phyloP scores from a whole-genome alignment of 1,139 yeast genomes.

The Kodamaea suecica region DNA sequence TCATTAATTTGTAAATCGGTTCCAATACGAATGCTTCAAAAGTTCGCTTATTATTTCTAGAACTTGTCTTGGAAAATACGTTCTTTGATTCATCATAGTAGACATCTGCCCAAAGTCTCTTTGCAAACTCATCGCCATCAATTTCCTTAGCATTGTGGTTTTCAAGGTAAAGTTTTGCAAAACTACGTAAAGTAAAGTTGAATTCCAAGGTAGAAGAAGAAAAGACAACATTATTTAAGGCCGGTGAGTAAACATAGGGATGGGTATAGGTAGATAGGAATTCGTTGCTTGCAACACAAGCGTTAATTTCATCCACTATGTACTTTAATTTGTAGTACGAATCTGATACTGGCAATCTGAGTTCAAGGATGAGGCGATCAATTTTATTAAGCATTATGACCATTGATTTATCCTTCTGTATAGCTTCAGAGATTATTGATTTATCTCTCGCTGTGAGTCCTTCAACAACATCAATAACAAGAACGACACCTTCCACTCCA shows the following conservation, averaged over 20 bases:
- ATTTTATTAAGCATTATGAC: constrained; percentile 73
- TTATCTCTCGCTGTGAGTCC: constrained; percentile 63
- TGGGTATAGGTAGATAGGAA: constrained; percentile 25
- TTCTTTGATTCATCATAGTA: constrained; percentile 46
- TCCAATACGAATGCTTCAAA: constrained; percentile 69
- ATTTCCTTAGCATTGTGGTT: constrained; percentile 20
- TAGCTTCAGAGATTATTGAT: constrained; percentile 45
- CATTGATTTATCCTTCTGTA: constrained; percentile 49
- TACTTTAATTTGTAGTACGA: constrained; percentile 65
- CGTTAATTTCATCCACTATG: constrained; percentile 63
- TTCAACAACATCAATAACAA: constrained; percentile 83
- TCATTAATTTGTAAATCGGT: constrained; percentile 76
- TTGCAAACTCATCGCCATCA: constrained; percentile 44
- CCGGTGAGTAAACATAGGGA: constrained; percentile 53
- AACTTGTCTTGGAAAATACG: constrained; percentile 36
- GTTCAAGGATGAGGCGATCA: constrained; percentile 77
- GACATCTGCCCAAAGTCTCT: constrained; percentile 75
- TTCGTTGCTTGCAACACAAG: constrained; percentile 37
- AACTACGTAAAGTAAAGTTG: constrained; percentile 64
- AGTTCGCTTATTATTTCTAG: constrained; percentile 38
- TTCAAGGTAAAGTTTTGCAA: constrained; percentile 53
- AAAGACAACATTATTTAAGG: constrained; percentile 63
- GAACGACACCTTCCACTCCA: constrained; percentile 60
- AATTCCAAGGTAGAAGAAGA: constrained; percentile 63
- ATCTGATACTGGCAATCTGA: constrained; percentile 71